These are phyloP conservation scores for Penicillium lividum DNA, from an alignment of 495 filamentous ascomycete genomes.

Conservation along the genomic window DNA sequence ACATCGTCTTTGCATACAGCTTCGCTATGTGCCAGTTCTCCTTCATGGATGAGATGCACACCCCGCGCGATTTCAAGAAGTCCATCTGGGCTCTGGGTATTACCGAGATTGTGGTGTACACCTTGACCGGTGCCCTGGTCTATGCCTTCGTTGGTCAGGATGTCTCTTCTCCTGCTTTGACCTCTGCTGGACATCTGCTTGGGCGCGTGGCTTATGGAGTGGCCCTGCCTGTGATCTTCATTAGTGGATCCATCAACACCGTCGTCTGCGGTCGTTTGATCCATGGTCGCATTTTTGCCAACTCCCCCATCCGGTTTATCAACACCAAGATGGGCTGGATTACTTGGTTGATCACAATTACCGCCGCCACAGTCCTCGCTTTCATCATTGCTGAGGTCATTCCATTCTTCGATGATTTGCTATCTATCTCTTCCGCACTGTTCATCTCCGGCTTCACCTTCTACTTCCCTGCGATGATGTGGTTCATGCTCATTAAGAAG, in stretches of 20 bases:
- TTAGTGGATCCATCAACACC: conserved; percentile 64
- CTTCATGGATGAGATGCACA: conserved; percentile 76
- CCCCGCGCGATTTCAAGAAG: conserved; percentile 62
- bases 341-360: conserved; percentile 58
- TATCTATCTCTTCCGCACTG: conserved; percentile 56
- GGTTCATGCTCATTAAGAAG: conserved; percentile 57
- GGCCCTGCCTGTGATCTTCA: conserved; percentile 73
- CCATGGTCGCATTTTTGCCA: conserved; percentile 56
- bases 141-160: conserved; percentile 66
- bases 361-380: conserved; percentile 57
- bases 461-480: conserved; percentile 55
- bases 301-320: conserved; percentile 57
- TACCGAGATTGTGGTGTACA: conserved; percentile 67
- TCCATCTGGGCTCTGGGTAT: conserved; percentile 60
- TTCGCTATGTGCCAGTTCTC: conserved; percentile 69
- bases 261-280: conserved; percentile 62
- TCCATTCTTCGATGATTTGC: conserved; percentile 65
- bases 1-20: conserved; percentile 68
- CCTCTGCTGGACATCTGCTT: conserved; percentile 58
- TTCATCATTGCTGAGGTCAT: conserved; percentile 70
- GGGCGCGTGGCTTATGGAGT: conserved; percentile 72
- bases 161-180: conserved; percentile 68
- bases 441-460: conserved; percentile 36
- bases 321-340: conserved; percentile 58
- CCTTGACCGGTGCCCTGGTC: conserved; percentile 64